A percentile compares a stretch with the other conserved stretches of the same genome.
Evolutionary conservation across 2,329 filamentous ascomycete species (phyloP).

Genomic region (Exophiala calicioides): DNA sequence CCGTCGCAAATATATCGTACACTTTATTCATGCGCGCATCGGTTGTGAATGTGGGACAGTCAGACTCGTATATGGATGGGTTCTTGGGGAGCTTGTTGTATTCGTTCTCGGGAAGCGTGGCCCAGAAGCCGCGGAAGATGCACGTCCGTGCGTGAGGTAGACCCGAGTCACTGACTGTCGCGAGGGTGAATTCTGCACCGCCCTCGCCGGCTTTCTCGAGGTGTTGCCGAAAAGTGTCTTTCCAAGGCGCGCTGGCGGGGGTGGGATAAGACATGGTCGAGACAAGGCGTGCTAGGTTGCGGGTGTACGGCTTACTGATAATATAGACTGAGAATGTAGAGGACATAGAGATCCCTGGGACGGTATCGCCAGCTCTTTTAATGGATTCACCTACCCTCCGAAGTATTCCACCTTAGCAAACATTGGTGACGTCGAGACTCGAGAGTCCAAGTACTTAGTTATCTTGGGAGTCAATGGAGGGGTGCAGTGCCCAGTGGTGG

Average conservation of each 20-base stretch:
- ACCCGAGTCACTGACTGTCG: slow-evolving; percentile 43
- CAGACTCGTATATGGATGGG: slow-evolving; percentile 69
- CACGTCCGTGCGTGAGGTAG: slow-evolving; percentile 68
- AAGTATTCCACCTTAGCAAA: too few relatives aligned
- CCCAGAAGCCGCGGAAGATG: slow-evolving; percentile 84
- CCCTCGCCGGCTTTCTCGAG: slow-evolving; percentile 41
- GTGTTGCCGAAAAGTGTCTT: slow-evolving; percentile 51
- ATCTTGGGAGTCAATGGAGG: too few relatives aligned
- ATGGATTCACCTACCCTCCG: too few relatives aligned
- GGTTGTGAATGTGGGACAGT: slow-evolving; percentile 81
- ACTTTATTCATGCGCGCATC: slow-evolving; percentile 87
- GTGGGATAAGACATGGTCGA: slow-evolving; percentile 43
- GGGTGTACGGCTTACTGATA: too few relatives aligned
- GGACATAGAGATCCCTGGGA: too few relatives aligned
- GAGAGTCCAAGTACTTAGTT: too few relatives aligned
- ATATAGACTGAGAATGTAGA: too few relatives aligned
- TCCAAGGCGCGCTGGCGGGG: slow-evolving; percentile 53
- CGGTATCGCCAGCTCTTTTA: too few relatives aligned
- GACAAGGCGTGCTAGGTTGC: slow-evolving; percentile 14
- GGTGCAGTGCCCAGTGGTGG: too few relatives aligned
- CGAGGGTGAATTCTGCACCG: slow-evolving; percentile 44
- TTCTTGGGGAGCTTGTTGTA: slow-evolving; percentile 74
- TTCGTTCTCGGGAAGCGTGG: slow-evolving; percentile 66
- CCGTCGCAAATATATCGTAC: slow-evolving; percentile 64
- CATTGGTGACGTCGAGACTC: too few relatives aligned